These are phyloP conservation scores for Fusarium devonianum DNA, from an alignment of 2,329 filamentous ascomycete genomes.

Conservation along the genomic window DNA sequence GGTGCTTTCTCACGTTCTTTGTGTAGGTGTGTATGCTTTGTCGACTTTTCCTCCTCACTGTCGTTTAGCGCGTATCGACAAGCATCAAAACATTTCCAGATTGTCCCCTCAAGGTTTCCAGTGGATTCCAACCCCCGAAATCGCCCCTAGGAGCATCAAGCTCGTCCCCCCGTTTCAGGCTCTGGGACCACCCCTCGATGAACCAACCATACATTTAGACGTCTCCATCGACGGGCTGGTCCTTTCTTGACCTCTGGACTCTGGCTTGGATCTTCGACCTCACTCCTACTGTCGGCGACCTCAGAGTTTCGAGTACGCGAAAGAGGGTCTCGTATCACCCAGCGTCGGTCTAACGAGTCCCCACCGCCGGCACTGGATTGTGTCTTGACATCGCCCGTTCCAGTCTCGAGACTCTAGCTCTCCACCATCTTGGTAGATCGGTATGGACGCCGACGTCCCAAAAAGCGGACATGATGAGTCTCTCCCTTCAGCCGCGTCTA, in stretches of 20 bases:
- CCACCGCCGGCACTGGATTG: conserved; percentile 37
- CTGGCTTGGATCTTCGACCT: conserved; percentile 6
- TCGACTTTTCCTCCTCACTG: conserved; percentile 7
- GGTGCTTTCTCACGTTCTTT: conserved; percentile 25
- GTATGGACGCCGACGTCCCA: conserved; percentile 42
- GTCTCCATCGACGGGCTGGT: conserved; percentile 26
- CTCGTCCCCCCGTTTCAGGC: conserved; percentile 29
- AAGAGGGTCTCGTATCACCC: conserved; percentile 15
- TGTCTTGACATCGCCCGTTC: conserved; percentile 42
- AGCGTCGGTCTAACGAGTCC: conserved; percentile 32
- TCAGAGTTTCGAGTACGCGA: conserved; percentile 26
- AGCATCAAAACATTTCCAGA: conserved; percentile 5
- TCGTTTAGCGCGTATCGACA: conserved; percentile 1
- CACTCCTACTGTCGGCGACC: conserved; percentile 15
- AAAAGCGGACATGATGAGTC: conserved; percentile 40
- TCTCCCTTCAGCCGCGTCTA: conserved; percentile 36
- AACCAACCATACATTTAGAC: conserved; percentile 22
- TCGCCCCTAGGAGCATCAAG: conserved; percentile 25
- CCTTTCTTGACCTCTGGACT: conserved; percentile 14
- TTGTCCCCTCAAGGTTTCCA: conserved; percentile 26
- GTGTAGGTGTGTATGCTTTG: conserved; percentile 11
- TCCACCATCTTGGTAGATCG: conserved; percentile 31
- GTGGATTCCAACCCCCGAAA: conserved; percentile 31
- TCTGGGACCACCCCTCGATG: conserved; percentile 36
- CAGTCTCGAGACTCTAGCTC: conserved; percentile 34